A percentile compares a stretch with the other conserved stretches of the same genome.
Evolutionary conservation across 164 flowering plant species (phyloP).

Genomic region (Warburgia ugandensis): DNA sequence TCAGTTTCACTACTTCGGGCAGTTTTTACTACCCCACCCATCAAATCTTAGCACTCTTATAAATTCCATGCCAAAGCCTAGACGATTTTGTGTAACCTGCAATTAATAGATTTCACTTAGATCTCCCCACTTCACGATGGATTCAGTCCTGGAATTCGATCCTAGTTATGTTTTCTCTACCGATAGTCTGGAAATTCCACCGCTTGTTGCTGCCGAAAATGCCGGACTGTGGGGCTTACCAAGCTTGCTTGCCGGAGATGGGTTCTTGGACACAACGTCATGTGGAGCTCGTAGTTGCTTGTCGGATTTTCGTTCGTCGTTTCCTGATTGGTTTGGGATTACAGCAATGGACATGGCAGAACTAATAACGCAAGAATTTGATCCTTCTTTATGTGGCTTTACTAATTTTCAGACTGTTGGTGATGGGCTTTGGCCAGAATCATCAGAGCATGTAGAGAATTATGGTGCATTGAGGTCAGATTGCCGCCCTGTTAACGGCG

Average conservation of each 20-base stretch:
- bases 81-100: too few relatives aligned
- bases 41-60: too few relatives aligned
- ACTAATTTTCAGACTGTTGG: neutral
- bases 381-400: conserved; percentile 3
- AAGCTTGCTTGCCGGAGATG: conserved; percentile 10
- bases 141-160: too few relatives aligned
- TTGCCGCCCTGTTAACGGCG: conserved; percentile 10
- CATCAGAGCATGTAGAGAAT: neutral
- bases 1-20: too few relatives aligned
- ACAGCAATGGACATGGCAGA: conserved; percentile 7
- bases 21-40: too few relatives aligned
- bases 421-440: neutral
- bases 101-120: too few relatives aligned
- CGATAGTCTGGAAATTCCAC: conserved; percentile 6
- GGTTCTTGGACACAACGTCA: conserved; percentile 1
- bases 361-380: conserved; percentile 4
- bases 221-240: conserved; percentile 13
- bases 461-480: conserved; percentile 10
- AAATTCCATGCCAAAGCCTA: too few relatives aligned
- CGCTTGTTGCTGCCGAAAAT: neutral
- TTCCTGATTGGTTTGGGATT: conserved; percentile 16
- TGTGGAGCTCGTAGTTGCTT: conserved; percentile 6
- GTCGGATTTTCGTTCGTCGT: conserved; percentile 9
- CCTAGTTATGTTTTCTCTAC: too few relatives aligned
- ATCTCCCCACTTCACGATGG: too few relatives aligned